A percentile compares a stretch with the other conserved stretches of the same genome.
These are phyloP conservation scores for Quercus glauca DNA, from an alignment of 306 rosid genomes.

Conservation along the genomic window DNA sequence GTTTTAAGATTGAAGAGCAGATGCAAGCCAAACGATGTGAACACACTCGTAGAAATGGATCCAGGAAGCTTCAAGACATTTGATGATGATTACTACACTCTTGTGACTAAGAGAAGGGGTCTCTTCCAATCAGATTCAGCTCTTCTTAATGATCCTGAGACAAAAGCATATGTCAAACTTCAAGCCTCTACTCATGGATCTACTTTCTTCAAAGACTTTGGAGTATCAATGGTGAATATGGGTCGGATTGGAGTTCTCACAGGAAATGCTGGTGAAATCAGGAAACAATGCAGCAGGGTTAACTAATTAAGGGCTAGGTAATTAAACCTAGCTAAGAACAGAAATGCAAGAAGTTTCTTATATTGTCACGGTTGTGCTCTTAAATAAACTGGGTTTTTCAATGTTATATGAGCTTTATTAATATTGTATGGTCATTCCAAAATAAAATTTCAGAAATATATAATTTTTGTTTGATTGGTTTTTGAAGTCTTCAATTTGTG, in stretches of 20 bases:
- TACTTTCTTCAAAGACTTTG: constrained; percentile 38
- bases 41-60: constrained; percentile 31
- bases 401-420: too few species aligned
- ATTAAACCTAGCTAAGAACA: background rate
- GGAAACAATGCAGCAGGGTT: constrained; percentile 30
- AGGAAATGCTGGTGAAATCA: constrained; percentile 31
- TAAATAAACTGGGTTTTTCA: background rate
- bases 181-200: constrained; percentile 11
- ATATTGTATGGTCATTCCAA: too few species aligned
- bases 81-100: constrained; percentile 23
- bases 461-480: background rate
- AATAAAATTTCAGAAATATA: background rate
- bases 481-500: background rate
- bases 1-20: constrained; percentile 17
- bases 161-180: constrained; percentile 21
- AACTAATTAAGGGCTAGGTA: background rate
- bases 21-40: constrained; percentile 25
- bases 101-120: constrained; percentile 38
- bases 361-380: background rate
- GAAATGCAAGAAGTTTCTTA: background rate
- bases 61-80: constrained; percentile 38
- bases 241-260: constrained; percentile 40
- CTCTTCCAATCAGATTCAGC: constrained; percentile 41
- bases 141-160: constrained; percentile 32
- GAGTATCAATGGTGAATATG: constrained; percentile 42